Conservation (phyloP, 768 basidiomycete genomes). For the Boletus bicolor region DNA sequence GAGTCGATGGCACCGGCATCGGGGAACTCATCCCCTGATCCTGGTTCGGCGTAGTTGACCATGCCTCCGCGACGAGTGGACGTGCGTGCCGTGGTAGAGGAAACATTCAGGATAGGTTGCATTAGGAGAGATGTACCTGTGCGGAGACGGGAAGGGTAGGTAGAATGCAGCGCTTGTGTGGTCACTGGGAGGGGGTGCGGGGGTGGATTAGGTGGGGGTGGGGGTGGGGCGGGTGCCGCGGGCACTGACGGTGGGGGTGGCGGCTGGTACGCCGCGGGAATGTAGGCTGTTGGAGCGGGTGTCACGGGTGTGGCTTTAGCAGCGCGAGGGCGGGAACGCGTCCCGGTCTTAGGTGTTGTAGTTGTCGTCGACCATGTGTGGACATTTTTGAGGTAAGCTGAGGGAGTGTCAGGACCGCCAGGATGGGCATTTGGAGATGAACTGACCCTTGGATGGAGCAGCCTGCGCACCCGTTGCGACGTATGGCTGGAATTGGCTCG, state of each 20-base stretch:
- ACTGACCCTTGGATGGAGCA: slow-evolving; percentile 30
- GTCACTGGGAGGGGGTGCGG: slow-evolving; percentile 56
- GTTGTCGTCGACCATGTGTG: slow-evolving; percentile 64
- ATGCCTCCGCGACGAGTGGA: slow-evolving; percentile 61
- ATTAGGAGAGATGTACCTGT: slow-evolving; percentile 88
- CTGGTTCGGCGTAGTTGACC: slow-evolving; percentile 86
- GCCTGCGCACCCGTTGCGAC: slow-evolving; percentile 29
- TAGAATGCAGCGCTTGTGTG: slow-evolving; percentile 72
- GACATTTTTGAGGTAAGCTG: slow-evolving; percentile 67
- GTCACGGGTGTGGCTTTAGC: slow-evolving; percentile 40
- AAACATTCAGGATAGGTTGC: slow-evolving; percentile 68
- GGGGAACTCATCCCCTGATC: slow-evolving; percentile 75
- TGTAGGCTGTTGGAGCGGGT: slow-evolving; percentile 32
- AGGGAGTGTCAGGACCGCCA: slow-evolving; percentile 14
- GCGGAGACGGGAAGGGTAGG: slow-evolving; percentile 85
- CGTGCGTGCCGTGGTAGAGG: slow-evolving; percentile 43
- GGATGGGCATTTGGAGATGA: neutral
- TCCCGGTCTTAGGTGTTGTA: slow-evolving; percentile 42
- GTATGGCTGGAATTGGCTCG: slow-evolving; percentile 36
- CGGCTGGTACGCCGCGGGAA: slow-evolving; percentile 38
- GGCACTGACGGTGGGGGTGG: slow-evolving; percentile 31
- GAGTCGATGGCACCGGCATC: slow-evolving; percentile 81
- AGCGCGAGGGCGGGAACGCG: slow-evolving; percentile 40
- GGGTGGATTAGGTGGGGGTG: slow-evolving; percentile 45
- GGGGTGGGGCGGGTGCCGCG: slow-evolving; percentile 24